Conservation (phyloP, 257 asterid species). For the Plantago major region DNA sequence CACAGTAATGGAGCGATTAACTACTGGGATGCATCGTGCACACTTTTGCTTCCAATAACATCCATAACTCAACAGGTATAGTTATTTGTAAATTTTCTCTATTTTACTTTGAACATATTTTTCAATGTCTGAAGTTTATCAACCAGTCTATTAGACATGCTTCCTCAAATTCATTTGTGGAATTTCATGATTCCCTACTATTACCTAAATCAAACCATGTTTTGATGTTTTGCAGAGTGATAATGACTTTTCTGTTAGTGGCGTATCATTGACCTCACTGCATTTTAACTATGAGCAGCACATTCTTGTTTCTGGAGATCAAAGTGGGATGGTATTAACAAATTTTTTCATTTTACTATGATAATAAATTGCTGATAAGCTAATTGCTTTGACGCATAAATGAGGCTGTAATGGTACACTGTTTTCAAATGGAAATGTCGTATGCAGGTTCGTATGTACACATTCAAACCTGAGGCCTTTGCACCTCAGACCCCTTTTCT, state of each 20-base stretch:
- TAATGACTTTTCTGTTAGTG: conserved; percentile 61
- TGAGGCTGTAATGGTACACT: neutral
- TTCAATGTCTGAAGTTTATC: too few relatives aligned
- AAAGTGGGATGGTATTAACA: conserved; percentile 65
- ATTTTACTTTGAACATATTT: too few relatives aligned
- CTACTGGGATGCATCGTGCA: conserved; percentile 89
- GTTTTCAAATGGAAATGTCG: conserved; percentile 11
- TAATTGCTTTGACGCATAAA: too few relatives aligned
- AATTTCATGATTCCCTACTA: conserved; percentile 1
- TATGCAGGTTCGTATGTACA: conserved; percentile 72
- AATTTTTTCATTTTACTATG: too few relatives aligned
- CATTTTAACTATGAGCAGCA: conserved; percentile 46
- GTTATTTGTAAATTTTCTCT: neutral
- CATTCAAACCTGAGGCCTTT: conserved; percentile 65
- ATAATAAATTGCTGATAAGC: too few relatives aligned
- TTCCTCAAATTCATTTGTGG: neutral
- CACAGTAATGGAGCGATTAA: conserved; percentile 73
- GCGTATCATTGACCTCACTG: conserved; percentile 69
- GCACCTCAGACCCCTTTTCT: conserved; percentile 57
- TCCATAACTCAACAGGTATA: conserved; percentile 82
- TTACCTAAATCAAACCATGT: conserved; percentile 4
- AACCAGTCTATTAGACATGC: too few relatives aligned
- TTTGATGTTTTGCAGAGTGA: conserved; percentile 58
- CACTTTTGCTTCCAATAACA: conserved; percentile 62
- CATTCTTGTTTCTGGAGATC: conserved; percentile 77